Evolutionary conservation across 1,284 basidiomycete genomes (phyloP).

Genomic region (Malassezia pachydermatis): DNA sequence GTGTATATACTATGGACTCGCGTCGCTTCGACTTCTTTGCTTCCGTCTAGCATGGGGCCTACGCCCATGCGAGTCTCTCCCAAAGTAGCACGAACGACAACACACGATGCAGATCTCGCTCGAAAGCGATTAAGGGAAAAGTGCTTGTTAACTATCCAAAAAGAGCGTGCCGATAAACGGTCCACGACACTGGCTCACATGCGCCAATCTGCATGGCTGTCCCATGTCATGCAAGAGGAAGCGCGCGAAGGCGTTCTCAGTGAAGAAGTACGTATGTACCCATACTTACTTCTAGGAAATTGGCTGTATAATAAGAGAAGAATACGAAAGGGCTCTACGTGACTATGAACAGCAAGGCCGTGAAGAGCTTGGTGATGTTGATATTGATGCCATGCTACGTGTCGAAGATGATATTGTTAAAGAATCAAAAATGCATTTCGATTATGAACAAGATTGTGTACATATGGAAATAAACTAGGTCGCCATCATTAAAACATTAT

Average conservation of each 20-base stretch:
- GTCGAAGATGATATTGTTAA: conserved; percentile 20
- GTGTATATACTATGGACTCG: background rate
- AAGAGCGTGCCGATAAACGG: background rate
- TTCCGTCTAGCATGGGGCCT: background rate
- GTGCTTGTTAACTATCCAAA: background rate
- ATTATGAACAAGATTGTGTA: no score
- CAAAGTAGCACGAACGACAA: background rate
- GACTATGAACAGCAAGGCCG: conserved; percentile 5
- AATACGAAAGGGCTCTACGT: conserved; percentile 12
- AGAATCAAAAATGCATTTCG: background rate
- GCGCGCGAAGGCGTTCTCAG: background rate
- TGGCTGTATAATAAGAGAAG: conserved; percentile 15
- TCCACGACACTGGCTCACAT: background rate
- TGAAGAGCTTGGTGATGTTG: conserved; percentile 8
- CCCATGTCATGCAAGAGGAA: conserved; percentile 1
- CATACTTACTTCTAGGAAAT: conserved; percentile 6
- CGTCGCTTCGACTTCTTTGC: background rate
- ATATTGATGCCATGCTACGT: conserved; percentile 16
- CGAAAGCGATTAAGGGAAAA: background rate
- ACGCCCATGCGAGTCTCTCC: background rate
- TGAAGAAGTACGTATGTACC: conserved; percentile 4
- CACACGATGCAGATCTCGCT: background rate
- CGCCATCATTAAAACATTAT: no score
- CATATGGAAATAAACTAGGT: no score
- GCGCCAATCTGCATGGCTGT: conserved; percentile 1